Evolutionary conservation across 2,329 filamentous ascomycete species (phyloP).

Genomic region (Epichloe bromicola): DNA sequence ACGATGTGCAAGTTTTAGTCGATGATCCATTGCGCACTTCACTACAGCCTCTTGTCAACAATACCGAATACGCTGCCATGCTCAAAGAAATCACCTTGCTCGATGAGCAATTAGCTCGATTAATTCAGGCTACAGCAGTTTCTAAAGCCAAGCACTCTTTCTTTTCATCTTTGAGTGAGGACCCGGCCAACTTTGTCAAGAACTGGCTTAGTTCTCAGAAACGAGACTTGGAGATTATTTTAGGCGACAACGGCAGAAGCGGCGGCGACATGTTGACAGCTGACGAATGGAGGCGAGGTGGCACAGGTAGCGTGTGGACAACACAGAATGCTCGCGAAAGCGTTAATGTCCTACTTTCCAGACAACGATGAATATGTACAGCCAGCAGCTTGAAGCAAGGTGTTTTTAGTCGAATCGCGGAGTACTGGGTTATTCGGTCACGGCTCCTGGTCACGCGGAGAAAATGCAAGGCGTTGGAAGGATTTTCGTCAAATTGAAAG

Average conservation of each 20-base stretch:
- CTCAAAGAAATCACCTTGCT: slow-evolving; percentile 64
- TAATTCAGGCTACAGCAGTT: slow-evolving; percentile 71
- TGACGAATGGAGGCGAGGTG: slow-evolving; percentile 57
- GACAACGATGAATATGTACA: slow-evolving; percentile 26
- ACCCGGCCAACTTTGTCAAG: slow-evolving; percentile 72
- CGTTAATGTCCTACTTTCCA: slow-evolving; percentile 46
- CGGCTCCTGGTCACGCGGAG: neutral
- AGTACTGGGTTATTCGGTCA: neutral
- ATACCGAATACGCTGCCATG: slow-evolving; percentile 55
- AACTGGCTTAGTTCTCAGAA: slow-evolving; percentile 88
- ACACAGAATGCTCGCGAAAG: slow-evolving; percentile 49
- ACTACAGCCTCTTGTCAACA: slow-evolving; percentile 52
- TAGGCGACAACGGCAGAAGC: slow-evolving; percentile 65
- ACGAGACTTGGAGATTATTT: slow-evolving; percentile 74
- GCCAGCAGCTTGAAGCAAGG: neutral
- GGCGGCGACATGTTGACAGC: slow-evolving; percentile 40
- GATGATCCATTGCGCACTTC: slow-evolving; percentile 67
- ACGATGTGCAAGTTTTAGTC: slow-evolving; percentile 75
- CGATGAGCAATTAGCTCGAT: slow-evolving; percentile 74
- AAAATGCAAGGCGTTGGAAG: neutral
- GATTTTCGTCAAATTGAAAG: neutral
- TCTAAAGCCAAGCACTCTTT: slow-evolving; percentile 88
- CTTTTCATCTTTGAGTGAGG: slow-evolving; percentile 62
- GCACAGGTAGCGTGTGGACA: slow-evolving; percentile 40
- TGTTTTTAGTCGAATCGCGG: neutral